These are phyloP conservation scores for Ogataea henricii DNA, from an alignment of 805 yeast species.

Conservation along the genomic window DNA sequence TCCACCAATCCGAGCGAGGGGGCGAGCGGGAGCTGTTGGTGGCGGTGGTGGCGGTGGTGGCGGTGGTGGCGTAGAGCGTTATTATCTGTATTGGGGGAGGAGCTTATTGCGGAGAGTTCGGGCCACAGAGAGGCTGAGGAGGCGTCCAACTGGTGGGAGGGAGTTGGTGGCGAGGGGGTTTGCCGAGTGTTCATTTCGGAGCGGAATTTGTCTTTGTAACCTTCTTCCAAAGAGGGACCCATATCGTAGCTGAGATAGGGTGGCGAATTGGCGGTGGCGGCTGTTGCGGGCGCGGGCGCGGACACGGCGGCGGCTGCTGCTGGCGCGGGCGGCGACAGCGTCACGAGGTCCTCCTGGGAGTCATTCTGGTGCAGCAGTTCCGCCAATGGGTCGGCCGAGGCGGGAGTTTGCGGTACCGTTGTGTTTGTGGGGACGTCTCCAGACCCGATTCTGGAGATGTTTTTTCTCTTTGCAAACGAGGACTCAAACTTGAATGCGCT, in stretches of 20 bases:
- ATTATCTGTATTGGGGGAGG: slow-evolving; percentile 9
- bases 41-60: neutral
- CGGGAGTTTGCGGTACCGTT: neutral
- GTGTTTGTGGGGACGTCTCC: slow-evolving; percentile 5
- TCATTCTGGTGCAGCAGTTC: slow-evolving; percentile 8
- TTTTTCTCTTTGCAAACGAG: slow-evolving; percentile 22
- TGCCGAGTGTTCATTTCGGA: neutral
- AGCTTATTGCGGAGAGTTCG: neutral
- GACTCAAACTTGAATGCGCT: slow-evolving; percentile 20
- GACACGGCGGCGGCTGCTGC: neutral
- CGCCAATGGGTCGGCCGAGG: neutral
- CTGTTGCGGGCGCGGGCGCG: neutral
- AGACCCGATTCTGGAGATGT: slow-evolving; percentile 2
- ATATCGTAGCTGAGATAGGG: slow-evolving; percentile 15
- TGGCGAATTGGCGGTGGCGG: slow-evolving; percentile 8
- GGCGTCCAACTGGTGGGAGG: slow-evolving; percentile 8
- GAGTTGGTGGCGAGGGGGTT: slow-evolving; percentile 1
- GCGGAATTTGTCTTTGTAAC: slow-evolving; percentile 17
- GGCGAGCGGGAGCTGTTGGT: slow-evolving; percentile 11
- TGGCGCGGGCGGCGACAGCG: slow-evolving; percentile 3
- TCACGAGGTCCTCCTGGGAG: slow-evolving; percentile 22
- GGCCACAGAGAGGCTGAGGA: slow-evolving; percentile 2
- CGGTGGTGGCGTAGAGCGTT: neutral
- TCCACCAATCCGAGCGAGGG: slow-evolving; percentile 26
- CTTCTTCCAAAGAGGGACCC: slow-evolving; percentile 27